Percentiles rank a stretch among this genome's conserved stretches.
Conservation (phyloP, 2,329 filamentous ascomycete species). For the Dothistroma septosporum region DNA sequence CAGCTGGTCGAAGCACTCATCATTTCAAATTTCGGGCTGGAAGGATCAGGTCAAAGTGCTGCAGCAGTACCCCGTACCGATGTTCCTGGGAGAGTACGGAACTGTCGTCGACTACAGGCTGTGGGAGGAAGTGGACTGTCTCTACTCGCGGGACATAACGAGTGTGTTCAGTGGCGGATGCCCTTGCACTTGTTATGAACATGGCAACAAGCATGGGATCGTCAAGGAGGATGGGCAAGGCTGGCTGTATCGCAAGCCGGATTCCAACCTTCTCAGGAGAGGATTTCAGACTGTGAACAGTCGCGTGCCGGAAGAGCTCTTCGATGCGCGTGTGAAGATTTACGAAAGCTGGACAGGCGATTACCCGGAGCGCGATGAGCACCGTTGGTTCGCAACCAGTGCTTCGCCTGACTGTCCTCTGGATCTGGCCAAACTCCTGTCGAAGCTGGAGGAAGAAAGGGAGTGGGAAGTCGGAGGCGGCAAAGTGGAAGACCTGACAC, state of each 20-base stretch:
- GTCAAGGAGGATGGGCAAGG: slow-evolving; percentile 14
- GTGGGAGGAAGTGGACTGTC: slow-evolving; percentile 22
- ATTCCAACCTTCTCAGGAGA: slow-evolving; percentile 15
- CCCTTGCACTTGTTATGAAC: slow-evolving; percentile 18
- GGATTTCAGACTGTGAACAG: slow-evolving; percentile 9
- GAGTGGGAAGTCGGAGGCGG: background rate
- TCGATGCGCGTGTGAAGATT: slow-evolving; percentile 10
- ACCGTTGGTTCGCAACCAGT: slow-evolving; percentile 9
- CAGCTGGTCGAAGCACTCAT: slow-evolving; percentile 16
- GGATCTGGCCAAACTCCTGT: slow-evolving; percentile 1
- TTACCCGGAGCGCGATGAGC: slow-evolving; percentile 10
- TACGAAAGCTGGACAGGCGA: slow-evolving; percentile 21
- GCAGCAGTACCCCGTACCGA: slow-evolving; percentile 11
- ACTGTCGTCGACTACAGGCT: slow-evolving; percentile 9
- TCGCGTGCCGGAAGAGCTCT: slow-evolving; percentile 9
- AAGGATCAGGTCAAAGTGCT: slow-evolving; percentile 14
- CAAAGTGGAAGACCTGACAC: background rate
- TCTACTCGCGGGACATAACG: slow-evolving; percentile 25
- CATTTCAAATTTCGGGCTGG: slow-evolving; percentile 23
- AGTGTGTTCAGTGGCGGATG: slow-evolving; percentile 23
- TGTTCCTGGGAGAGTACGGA: slow-evolving; percentile 20
- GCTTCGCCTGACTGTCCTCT: slow-evolving; percentile 8
- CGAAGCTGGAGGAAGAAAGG: background rate
- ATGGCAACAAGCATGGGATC: slow-evolving; percentile 14
- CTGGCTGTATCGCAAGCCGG: slow-evolving; percentile 6